Conservation (phyloP, 2,329 filamentous ascomycete genomes). For the Beauveria varroae region DNA sequence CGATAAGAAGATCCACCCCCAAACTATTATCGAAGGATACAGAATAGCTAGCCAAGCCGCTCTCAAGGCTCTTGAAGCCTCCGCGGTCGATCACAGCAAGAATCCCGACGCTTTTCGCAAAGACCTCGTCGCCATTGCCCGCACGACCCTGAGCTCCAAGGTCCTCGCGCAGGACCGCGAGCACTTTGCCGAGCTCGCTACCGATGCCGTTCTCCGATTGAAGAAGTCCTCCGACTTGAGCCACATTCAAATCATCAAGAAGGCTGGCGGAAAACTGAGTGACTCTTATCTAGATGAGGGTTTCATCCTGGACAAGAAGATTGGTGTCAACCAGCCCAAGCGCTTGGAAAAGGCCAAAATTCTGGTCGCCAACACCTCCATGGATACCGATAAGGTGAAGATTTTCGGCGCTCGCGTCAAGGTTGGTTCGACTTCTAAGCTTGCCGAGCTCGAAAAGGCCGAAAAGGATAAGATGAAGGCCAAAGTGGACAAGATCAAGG, state of each 20-base stretch:
- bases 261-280: constrained; percentile 92
- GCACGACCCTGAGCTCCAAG: constrained; percentile 95
- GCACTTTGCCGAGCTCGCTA: constrained; percentile 83
- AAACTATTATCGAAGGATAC: constrained; percentile 99
- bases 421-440: constrained; percentile 90
- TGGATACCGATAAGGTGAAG: constrained; percentile 99
- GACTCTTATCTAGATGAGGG: constrained; percentile 97
- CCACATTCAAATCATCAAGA: constrained; percentile 99
- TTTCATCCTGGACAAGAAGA: constrained; percentile 98
- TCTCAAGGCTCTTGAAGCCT: constrained; percentile 72
- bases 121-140: constrained; percentile 83
- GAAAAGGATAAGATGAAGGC: constrained; percentile 99
- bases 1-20: constrained; percentile 96
- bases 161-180: constrained; percentile 89
- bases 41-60: constrained; percentile 92
- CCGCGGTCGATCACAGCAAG: constrained; percentile 83
- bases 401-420: constrained; percentile 97
- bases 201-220: constrained; percentile 84
- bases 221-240: constrained; percentile 88
- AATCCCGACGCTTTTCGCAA: constrained; percentile 77
- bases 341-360: constrained; percentile 97
- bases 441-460: constrained; percentile 96
- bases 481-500: constrained; percentile 98
- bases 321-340: constrained; percentile 98
- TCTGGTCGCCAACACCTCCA: constrained; percentile 92